A percentile compares a stretch with the other conserved stretches of the same genome.
Conservation (phyloP, 176 grass and related monocot genomes). For the Bonia amplexicaulis region DNA sequence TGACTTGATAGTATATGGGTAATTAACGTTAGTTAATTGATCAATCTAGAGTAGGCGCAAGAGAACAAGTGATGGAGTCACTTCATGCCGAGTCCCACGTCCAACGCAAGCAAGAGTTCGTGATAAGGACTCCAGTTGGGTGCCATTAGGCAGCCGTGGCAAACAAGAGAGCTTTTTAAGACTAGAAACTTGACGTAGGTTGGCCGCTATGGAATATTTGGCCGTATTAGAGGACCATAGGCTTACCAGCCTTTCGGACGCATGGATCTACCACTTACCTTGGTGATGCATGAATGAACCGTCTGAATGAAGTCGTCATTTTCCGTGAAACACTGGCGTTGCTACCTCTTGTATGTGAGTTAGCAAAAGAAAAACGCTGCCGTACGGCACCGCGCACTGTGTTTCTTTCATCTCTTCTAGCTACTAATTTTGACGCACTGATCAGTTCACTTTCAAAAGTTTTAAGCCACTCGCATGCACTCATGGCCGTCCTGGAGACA, state of each 20-base stretch:
- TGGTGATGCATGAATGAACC: background rate
- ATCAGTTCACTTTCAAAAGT: no score
- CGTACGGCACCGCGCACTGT: no score
- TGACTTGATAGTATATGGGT: background rate
- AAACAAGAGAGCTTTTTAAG: background rate
- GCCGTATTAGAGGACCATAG: constrained; percentile 32
- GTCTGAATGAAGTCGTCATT: background rate
- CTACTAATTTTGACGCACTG: no score
- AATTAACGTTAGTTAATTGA: background rate
- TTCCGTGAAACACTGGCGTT: background rate
- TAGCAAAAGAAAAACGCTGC: no score
- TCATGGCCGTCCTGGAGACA: background rate
- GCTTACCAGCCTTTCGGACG: constrained; percentile 6
- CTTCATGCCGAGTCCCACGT: constrained; percentile 18
- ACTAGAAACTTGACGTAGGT: background rate
- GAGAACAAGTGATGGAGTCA: constrained; percentile 28
- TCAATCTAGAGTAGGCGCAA: background rate
- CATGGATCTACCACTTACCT: background rate
- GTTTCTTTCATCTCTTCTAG: no score
- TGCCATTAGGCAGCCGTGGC: constrained; percentile 11
- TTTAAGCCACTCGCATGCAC: no score
- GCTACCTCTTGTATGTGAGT: background rate
- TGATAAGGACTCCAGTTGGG: constrained; percentile 26
- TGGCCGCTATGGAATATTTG: constrained; percentile 13
- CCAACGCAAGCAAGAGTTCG: background rate